Evolutionary conservation across 805 yeast genomes (phyloP), one percentile per base, ranked within the genome.

Genomic region (Wickerhamomyces xylosicus): DNA sequence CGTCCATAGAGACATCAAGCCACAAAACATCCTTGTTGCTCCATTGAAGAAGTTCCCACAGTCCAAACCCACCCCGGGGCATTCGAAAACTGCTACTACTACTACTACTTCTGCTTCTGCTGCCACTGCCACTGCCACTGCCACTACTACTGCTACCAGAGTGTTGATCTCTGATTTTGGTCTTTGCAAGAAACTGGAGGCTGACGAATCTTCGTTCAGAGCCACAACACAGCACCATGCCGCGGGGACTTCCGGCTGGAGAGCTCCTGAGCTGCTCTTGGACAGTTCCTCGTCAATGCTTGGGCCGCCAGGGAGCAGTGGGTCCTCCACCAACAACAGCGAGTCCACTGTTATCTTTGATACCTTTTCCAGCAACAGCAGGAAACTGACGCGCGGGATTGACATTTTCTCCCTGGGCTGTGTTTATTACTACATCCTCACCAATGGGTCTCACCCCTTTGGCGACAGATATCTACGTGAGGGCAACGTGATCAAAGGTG

Each of bases 241-340:
- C 16, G 95, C 97, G 1, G 98, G 98, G 2, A 92, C 98, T 0
- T 75, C 92, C 3, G 99, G 99, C 3, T 92, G 98, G 98, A 72
- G 97, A 49, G 97, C 99, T 0, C 98, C 98, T 0, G 98, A 92
- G 52, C 58, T 85, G 27, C 60, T 85, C 29, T 57, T 72, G 19
- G 73, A 68, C 33, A 67, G 58, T 18, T 38, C 48, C 7, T 37
- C 38, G 27, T 38, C 43, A 11, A 20, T 40, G 25, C n/a, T n/a
- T n/a, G n/a, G n/a, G n/a, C n/a, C n/a, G n/a, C n/a, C n/a, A n/a
- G n/a, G n/a, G n/a, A n/a, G n/a, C n/a, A n/a, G n/a, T n/a, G n/a
- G n/a, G n/a, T 44, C 47, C n/a, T 33, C 40, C 13, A 39, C 22
- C 37, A 9, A 9, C 28, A 52, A 48, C 44, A 57, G 53, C 3